Conservation (phyloP, 2,329 filamentous ascomycete genomes). For the Coniochaeta sp. region DNA sequence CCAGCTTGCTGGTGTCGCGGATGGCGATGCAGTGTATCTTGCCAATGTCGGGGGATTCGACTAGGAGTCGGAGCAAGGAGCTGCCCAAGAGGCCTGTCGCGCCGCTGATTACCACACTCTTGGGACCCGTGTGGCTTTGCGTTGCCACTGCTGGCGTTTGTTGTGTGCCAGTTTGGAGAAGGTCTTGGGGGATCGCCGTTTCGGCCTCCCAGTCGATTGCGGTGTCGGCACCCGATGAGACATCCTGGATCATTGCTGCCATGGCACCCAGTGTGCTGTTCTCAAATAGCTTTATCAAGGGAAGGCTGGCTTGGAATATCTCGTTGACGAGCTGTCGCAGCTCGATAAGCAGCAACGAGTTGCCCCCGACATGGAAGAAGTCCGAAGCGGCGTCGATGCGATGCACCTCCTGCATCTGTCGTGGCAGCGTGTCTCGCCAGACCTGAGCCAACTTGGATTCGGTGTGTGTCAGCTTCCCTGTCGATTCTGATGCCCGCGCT, state of each 20-base stretch:
- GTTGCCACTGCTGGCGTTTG: conserved; percentile 3
- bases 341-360: conserved; percentile 29
- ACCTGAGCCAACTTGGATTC: conserved; percentile 3
- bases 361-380: conserved; percentile 36
- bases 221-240: not conserved
- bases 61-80: conserved; percentile 28
- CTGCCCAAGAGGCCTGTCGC: conserved; percentile 30
- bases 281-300: conserved; percentile 29
- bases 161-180: conserved; percentile 1
- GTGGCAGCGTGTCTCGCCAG: conserved; percentile 4
- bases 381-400: conserved; percentile 17
- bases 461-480: not conserved
- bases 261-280: conserved; percentile 30
- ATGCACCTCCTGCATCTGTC: conserved; percentile 1
- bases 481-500: conserved; percentile 7
- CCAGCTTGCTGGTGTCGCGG: conserved; percentile 7
- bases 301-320: conserved; percentile 21
- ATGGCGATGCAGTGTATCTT: conserved; percentile 36
- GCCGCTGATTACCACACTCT: conserved; percentile 26
- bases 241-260: conserved; percentile 23
- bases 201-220: conserved; percentile 20
- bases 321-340: conserved; percentile 27
- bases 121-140: not conserved
- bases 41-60: conserved; percentile 20
- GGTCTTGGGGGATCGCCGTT: conserved; percentile 6